Percentiles rank a stretch among this genome's conserved stretches.
Evolutionary conservation across 805 yeast genomes (phyloP).

Genomic region (Ogataea pilisensis): DNA sequence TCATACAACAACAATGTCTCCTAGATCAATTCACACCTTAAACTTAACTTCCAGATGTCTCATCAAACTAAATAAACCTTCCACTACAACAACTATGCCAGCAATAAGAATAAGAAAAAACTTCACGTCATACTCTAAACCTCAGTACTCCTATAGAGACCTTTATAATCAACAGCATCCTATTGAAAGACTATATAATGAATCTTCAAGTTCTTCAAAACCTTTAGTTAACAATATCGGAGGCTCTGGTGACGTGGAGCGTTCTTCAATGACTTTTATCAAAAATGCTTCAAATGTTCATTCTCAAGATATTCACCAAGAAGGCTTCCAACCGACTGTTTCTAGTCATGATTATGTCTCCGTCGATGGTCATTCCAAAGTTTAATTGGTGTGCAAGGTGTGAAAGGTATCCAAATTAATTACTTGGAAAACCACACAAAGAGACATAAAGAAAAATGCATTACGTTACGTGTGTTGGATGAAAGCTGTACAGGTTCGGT

Average conservation of each 20-base stretch:
- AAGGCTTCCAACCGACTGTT: slow-evolving; percentile 31
- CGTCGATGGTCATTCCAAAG: slow-evolving; percentile 23
- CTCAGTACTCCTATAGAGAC: slow-evolving; percentile 20
- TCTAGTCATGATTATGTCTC: slow-evolving; percentile 25
- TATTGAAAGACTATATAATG: slow-evolving; percentile 14
- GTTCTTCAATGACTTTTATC: slow-evolving; percentile 26
- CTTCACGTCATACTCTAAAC: slow-evolving; percentile 23
- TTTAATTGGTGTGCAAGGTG: too few relatives aligned
- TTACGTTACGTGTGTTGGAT: too few relatives aligned
- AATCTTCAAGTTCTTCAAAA: slow-evolving; percentile 8
- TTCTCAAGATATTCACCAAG: slow-evolving; percentile 6
- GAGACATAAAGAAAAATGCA: not conserved
- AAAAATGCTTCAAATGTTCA: slow-evolving; percentile 22
- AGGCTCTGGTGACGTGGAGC: slow-evolving; percentile 24
- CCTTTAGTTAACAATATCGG: slow-evolving; percentile 28
- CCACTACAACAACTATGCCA: slow-evolving; percentile 4
- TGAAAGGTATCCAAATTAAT: too few relatives aligned
- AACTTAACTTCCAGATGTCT: slow-evolving; percentile 29
- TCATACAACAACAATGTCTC: slow-evolving; percentile 24
- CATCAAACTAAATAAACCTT: slow-evolving; percentile 11
- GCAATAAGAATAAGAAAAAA: slow-evolving; percentile 14
- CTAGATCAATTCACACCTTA: slow-evolving; percentile 25
- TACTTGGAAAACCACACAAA: too few relatives aligned
- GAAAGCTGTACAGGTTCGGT: too few relatives aligned
- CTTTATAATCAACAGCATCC: slow-evolving; percentile 24